phyloP scores from a whole-genome alignment of 164 flowering plant genomes.

The Cinnamomum micranthum region DNA sequence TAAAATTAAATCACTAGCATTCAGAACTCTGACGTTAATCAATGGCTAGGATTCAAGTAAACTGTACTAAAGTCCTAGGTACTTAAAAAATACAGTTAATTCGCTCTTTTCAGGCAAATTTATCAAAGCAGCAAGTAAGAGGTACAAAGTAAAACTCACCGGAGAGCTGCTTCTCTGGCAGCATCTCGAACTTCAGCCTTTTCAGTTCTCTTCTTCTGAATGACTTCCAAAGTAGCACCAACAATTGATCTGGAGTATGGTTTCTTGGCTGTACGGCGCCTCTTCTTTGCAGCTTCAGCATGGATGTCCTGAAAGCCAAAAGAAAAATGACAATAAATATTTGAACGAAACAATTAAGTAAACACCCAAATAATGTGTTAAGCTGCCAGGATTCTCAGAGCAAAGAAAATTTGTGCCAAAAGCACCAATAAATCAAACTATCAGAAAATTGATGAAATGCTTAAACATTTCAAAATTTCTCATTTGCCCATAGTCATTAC shows the following conservation, averaged over 20 bases:
- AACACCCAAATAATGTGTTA: not conserved
- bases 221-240: constrained; percentile 48
- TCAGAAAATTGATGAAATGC: not conserved
- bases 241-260: constrained; percentile 50
- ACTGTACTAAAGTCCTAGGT: not conserved
- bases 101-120: not conserved
- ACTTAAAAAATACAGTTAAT: not conserved
- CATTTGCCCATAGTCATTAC: no score
- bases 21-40: not conserved
- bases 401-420: not conserved
- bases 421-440: no score
- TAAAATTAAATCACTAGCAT: not conserved
- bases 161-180: constrained; percentile 48
- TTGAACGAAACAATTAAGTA: not conserved
- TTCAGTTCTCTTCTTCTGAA: constrained; percentile 47
- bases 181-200: constrained; percentile 53
- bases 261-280: constrained; percentile 46
- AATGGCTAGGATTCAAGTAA: not conserved
- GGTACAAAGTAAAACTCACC: constrained; percentile 17
- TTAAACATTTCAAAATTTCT: not conserved
- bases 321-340: not conserved
- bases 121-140: not conserved
- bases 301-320: constrained; percentile 31
- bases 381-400: not conserved
- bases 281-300: constrained; percentile 42